phyloP scores from a whole-genome alignment of 768 basidiomycete genomes.

The Leucocoprinus leucothites region DNA sequence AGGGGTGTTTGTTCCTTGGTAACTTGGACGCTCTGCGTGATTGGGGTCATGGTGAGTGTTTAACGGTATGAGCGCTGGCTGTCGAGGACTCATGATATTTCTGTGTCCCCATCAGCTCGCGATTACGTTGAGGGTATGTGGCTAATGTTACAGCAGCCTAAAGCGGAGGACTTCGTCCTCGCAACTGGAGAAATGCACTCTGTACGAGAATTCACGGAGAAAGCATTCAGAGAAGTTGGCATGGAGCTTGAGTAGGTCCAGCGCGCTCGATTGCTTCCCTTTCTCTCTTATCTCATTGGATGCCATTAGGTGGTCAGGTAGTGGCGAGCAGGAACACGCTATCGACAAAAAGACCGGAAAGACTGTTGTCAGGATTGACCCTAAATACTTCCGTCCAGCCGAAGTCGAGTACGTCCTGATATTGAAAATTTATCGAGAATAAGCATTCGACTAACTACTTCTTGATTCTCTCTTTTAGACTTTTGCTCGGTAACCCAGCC shows the following conservation, averaged over 20 bases:
- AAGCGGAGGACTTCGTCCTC: conserved; percentile 87
- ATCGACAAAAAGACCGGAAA: conserved; percentile 66
- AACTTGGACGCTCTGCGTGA: conserved; percentile 95
- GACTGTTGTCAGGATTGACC: conserved; percentile 80
- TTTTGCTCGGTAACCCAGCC: conserved; percentile 82
- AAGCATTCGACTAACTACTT: background rate
- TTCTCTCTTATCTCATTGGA: conserved; percentile 2
- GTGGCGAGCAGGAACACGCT: conserved; percentile 75
- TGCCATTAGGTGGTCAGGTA: conserved; percentile 68
- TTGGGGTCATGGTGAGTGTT: conserved; percentile 87
- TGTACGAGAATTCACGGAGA: conserved; percentile 91
- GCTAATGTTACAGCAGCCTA: conserved; percentile 88
- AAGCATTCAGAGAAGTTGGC: conserved; percentile 70
- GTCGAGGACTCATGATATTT: no score
- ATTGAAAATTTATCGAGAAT: background rate
- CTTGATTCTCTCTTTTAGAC: conserved; percentile 15
- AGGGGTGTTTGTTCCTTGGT: conserved; percentile 87
- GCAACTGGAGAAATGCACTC: conserved; percentile 96
- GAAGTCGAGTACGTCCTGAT: conserved; percentile 84
- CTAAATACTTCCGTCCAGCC: conserved; percentile 90
- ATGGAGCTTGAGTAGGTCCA: conserved; percentile 58
- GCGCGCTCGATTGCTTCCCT: background rate
- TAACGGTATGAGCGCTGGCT: no score
- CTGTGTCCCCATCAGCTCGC: conserved; percentile 58
- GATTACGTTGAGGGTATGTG: conserved; percentile 99